Evolutionary conservation across 129 eudicot species (phyloP), one percentile per base, ranked within the genome.

Genomic region (Smallanthus sonchifolius): DNA sequence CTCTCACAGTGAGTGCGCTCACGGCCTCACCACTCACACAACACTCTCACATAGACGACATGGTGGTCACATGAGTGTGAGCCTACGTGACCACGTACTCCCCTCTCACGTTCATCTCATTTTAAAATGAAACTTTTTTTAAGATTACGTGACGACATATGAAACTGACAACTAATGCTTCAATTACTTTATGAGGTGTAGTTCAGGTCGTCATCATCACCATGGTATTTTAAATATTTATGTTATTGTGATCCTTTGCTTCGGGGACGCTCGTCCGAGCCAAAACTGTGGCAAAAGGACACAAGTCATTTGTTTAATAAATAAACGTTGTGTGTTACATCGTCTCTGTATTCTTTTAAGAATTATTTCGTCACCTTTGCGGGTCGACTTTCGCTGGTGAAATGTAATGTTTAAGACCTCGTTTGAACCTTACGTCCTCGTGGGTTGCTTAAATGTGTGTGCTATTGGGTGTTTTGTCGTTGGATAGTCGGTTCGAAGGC

Each of bases 291-390:
- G 66, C 45, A 30, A 24, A 76, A 66, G 30, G 74, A 69, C 75
- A 63, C 65, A 57, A 3, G 49, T 70, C 66, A 63, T 79, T 79
- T 64, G 69, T 79, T 72, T 79, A 79, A 72, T 65, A 79, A 79
- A 72, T 72, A 79, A 65, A 72, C 15, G 16, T 17, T 5, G 8
- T 20, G 20, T 62, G 52, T 68, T 77, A 37, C 65, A 61, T 67
- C 32, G n/a, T n/a, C 11, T 54, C 48, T 78, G 72, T 78, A 70
- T 79, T 79, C 68, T 79, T 39, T 78, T 65, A 19, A 44, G 35
- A 62, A 44, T 70, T 39, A 35, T 51, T 42, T 72, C 42, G 77
- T 78, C 77, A 62, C 67, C 36, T 8, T 49, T 62, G 52, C 15
- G 28, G 63, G 36, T 17, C 43, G 67, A 67, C 55, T 66, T 55